Evolutionary conservation across 2,329 filamentous ascomycete species (phyloP).

Genomic region (Bipolaris oryzae): DNA sequence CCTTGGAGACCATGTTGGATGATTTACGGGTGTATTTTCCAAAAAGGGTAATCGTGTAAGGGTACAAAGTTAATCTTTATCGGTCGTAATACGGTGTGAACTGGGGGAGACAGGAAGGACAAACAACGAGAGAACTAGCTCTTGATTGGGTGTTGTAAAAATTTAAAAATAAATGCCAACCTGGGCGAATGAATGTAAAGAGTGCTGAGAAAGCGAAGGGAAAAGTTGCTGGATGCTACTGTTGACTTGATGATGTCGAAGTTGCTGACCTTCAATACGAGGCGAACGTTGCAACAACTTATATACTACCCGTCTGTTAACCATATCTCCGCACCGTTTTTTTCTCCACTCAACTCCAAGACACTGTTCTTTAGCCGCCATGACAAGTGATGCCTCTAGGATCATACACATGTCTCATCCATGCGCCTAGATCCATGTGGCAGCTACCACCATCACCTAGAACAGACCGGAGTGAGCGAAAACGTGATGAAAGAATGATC

Average conservation of each 20-base stretch:
- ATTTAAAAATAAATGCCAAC: constrained; percentile 31
- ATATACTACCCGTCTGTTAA: constrained; percentile 34
- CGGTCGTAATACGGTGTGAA: constrained; percentile 6
- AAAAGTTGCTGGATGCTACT: constrained; percentile 30
- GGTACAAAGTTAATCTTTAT: neutral
- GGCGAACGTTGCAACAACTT: constrained; percentile 15
- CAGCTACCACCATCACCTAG: constrained; percentile 16
- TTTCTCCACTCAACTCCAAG: neutral
- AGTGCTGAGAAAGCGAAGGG: constrained; percentile 22
- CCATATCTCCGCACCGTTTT: constrained; percentile 4
- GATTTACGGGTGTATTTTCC: constrained; percentile 4
- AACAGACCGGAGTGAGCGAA: constrained; percentile 10
- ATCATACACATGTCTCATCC: constrained; percentile 36
- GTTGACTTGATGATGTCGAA: constrained; percentile 25
- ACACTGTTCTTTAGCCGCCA: constrained; percentile 19
- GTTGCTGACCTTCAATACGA: constrained; percentile 33
- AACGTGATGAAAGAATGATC: constrained; percentile 26
- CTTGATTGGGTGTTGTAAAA: constrained; percentile 24
- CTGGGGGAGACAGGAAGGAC: neutral
- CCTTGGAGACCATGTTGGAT: constrained; percentile 43
- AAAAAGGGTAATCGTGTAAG: constrained; percentile 4
- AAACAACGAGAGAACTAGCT: constrained; percentile 45
- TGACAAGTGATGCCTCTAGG: constrained; percentile 23
- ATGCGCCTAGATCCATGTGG: constrained; percentile 22
- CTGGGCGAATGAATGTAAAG: constrained; percentile 38